Base-by-base conservation (phyloP, 768 basidiomycete species). In the Kwoniella newhampshirensis region DNA sequence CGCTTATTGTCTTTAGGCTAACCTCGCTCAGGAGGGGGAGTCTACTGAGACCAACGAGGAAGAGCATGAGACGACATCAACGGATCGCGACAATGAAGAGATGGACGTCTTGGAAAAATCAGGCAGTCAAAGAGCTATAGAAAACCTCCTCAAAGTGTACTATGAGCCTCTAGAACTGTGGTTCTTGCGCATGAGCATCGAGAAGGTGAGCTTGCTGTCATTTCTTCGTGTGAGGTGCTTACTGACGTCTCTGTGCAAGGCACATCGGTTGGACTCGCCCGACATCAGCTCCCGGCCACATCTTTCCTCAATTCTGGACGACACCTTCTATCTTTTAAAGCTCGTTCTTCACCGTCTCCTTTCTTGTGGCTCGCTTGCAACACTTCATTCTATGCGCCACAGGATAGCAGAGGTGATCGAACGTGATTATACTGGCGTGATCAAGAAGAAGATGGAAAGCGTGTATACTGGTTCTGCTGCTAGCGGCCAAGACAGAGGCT, bases 301-400 rank as follows among this genome's bases (percentile, higher is more conserved):
- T 57, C 53, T 79, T 25, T 78, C 78, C 0, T 78, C 78, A 21
- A 70, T 74, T 1, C 73, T 80, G 0, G 96, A 99, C 74, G 96
- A 98, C 65, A 88, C 87, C 1, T 99, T 98, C 78, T 99, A 96
- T 77, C 87, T 99, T 55, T 80, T 98, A 57, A 97, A 96, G 75
- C 81, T 85, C 6, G 86, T 93, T 2, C 80, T 92, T 4, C 80
- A 83, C 18, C 84, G 96, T 11, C 77, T 91, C 28, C 72, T 96
- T 17, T 87, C 88, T 0, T 87, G 88, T 0, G 91, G 90, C 0
- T 87, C 87, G 2, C 61, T 84, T 3, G 70, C 74, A 4, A 83
- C 82, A 2, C 80, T 90, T 1, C 80, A 83, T 57, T 80, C 79
- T 25, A 85, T 85, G 50, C 78, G 86, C 2, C 81, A 82, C 13